Evolutionary conservation across 768 basidiomycete genomes (phyloP), one percentile per base, ranked within the genome.

Genomic region (Rhodosporidiobolus odoratus): DNA sequence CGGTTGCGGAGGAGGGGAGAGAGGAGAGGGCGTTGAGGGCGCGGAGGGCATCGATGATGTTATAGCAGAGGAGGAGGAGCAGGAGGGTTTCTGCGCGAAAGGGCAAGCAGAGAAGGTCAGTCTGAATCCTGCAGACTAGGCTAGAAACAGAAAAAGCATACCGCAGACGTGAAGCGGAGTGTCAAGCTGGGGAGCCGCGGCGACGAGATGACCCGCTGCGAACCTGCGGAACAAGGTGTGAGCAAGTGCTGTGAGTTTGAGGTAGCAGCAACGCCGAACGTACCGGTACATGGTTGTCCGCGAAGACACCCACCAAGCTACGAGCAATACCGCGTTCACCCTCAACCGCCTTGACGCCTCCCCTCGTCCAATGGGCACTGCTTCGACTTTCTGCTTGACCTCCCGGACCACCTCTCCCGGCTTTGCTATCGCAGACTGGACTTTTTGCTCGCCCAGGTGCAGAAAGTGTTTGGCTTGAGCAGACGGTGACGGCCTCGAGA

Each of bases 11-110:
- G 23, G 72, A 6, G 17, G 64, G 68, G 43, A 73, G 65, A n/a
- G 68, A 62, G 19, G 72, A 69, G 58, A 73, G 68, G 30, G 32
- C 23, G 52, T 73, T 62, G 38, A 73, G 62, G 4, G 57, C 13
- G 40, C 65, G 62, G 43, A 73, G 58, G 4, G 68, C 58, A 53
- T 73, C 72, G 65, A 66, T 50, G 40, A 73, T 73, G 68, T 73
- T 73, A 43, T 52, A 73, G 61, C 67, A 66, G 30, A 73, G 62
- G 58, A 73, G 50, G 43, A 73, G 52, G 19, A 66, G 68, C 19
- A 69, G 59, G 43, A 64, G 40, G 23, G 65, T 66, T 32, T 73
- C 71, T 67, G 58, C 30, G 15, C n/a, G n/a, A n/a, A n/a, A n/a
- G 2, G 48, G 4, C 35, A n/a, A 27, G 8, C 4, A 4, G 21